Conservation (phyloP, 371 early-diverging fungal genomes). For the Saksenaea vasiformis region DNA sequence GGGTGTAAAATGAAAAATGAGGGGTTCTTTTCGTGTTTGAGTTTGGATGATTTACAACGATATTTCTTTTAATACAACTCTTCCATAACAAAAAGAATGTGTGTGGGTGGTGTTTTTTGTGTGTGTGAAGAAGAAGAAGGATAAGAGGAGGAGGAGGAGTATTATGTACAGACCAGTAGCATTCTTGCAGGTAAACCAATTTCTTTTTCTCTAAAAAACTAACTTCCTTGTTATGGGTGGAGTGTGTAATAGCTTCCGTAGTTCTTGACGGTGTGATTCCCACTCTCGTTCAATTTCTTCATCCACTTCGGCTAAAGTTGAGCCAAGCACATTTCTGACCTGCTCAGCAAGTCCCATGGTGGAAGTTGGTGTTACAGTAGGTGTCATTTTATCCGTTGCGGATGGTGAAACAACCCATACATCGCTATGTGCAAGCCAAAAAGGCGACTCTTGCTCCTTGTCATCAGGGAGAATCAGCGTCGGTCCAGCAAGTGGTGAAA, state of each 20-base stretch:
- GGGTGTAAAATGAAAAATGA: neutral
- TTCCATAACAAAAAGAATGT: neutral
- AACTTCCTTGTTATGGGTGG: neutral
- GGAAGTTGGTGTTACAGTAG: neutral
- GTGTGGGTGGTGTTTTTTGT: neutral
- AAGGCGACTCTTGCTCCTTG: neutral
- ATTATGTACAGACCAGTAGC: too few relatives aligned
- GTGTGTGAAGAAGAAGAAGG: neutral
- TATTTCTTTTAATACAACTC: neutral
- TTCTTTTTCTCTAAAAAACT: neutral
- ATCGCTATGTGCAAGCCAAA: neutral
- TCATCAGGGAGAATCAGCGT: neutral
- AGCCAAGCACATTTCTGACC: constrained; percentile 20
- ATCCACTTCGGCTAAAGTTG: constrained; percentile 22
- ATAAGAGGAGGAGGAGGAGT: neutral
- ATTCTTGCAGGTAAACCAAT: neutral
- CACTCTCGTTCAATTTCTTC: constrained; percentile 29
- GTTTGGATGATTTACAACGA: neutral
- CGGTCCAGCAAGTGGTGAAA: neutral
- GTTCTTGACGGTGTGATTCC: constrained; percentile 21
- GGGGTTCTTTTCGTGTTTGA: neutral
- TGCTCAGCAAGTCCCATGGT: constrained; percentile 9
- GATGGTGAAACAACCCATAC: neutral
- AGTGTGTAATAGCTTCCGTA: neutral
- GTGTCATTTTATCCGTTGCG: neutral